Base-by-base conservation (phyloP, 192 early-diverging fungal species). In the Ambispora gerdemannii region DNA sequence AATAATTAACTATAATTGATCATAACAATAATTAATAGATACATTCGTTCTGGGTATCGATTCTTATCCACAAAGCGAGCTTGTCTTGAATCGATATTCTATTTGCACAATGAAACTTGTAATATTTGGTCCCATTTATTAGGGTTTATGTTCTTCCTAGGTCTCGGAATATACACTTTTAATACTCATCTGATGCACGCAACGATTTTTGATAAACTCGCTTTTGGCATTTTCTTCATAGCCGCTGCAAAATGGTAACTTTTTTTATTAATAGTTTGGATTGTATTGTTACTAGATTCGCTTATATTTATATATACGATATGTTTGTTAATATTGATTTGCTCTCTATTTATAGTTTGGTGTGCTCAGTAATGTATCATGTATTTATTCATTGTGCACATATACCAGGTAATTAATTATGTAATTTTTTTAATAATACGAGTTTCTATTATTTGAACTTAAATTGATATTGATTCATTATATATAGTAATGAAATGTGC, bases 51-150 rank as follows among this genome's bases (percentile, higher is more conserved):
- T 2, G 79, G 84, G 4, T 85, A 87, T 38, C 86, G 86, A 0
- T 86, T 85, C 73, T 74, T 78, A 31, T 76, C 80, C 32, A 79
- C 75, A 28, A 81, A 78, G 35, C 69, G 74, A 28, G 74, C 78
- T 35, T 88, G 85, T 67, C 76, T 86, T 50, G 49, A 78, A 69
- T 83, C 84, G 19, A 86, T 89, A 65, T 88, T 89, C 60, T 80
- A 78, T 50, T 51, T 88, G 59, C 88, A 89, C 70, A 89, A 89
- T 51, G 88, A 89, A 70, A 84, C 88, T 15, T 84, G 85, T 32
- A 89, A 89, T 71, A 89, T 89, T 62, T 89, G 81, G 75, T 86
- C 87, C 8, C 87, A 89, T 76, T 76, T 89, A 1, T 35, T 87
- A 34, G 87, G 83, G 11, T 85, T 86, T 36, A 63, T 85, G 33